Percentiles rank a stretch among this genome's conserved stretches.
Evolutionary conservation across 805 yeast species (phyloP).

Genomic region (Barnettozyma salicaria): DNA sequence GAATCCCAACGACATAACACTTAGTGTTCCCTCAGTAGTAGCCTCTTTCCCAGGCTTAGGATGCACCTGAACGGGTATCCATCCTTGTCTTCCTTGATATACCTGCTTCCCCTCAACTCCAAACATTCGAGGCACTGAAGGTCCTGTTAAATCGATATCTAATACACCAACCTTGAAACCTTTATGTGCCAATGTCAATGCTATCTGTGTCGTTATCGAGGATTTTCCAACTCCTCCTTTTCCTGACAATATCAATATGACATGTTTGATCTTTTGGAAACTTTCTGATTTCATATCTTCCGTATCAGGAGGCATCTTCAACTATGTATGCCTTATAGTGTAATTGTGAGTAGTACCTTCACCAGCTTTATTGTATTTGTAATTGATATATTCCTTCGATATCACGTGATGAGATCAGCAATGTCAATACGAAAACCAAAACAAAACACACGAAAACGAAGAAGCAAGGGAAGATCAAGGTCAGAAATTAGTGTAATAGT

Average conservation of each 20-base stretch:
- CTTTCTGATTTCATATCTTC: too few species aligned
- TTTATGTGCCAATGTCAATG: slow-evolving; percentile 63
- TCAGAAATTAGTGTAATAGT: too few species aligned
- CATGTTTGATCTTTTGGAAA: slow-evolving; percentile 57
- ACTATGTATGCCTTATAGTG: too few species aligned
- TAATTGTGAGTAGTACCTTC: too few species aligned
- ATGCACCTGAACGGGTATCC: slow-evolving; percentile 74
- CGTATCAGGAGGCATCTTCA: too few species aligned
- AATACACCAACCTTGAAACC: slow-evolving; percentile 88
- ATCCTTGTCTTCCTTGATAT: slow-evolving; percentile 74
- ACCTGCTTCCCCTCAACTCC: slow-evolving; percentile 79
- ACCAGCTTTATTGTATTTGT: too few species aligned
- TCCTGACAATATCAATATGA: slow-evolving; percentile 80
- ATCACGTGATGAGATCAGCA: too few species aligned
- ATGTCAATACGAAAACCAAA: too few species aligned
- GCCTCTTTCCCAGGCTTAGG: slow-evolving; percentile 27
- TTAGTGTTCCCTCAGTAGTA: slow-evolving; percentile 18
- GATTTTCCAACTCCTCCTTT: slow-evolving; percentile 98
- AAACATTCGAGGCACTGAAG: slow-evolving; percentile 94
- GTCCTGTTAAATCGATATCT: slow-evolving; percentile 95
- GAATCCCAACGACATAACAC: slow-evolving; percentile 86
- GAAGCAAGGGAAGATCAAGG: too few species aligned
- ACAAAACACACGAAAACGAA: too few species aligned
- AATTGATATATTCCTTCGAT: too few species aligned
- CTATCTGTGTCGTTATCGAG: slow-evolving; percentile 90